These are phyloP conservation scores for Leucaena leucocephala DNA, from an alignment of 306 rosid genomes.

Conservation along the genomic window DNA sequence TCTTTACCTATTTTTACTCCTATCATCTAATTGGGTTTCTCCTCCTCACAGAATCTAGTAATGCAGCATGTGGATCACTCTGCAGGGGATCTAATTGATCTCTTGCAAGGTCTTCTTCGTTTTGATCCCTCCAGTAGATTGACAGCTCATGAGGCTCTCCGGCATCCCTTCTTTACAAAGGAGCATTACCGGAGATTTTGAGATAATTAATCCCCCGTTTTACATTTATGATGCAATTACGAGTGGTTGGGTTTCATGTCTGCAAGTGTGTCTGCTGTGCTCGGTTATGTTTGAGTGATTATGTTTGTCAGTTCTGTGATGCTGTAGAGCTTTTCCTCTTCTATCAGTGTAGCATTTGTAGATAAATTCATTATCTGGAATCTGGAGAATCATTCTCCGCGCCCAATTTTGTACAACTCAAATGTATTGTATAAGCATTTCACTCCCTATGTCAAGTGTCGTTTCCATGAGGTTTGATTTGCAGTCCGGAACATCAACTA, in stretches of 20 bases:
- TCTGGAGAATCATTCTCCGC: slow-evolving; percentile 41
- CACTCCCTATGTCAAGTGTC: slow-evolving; percentile 20
- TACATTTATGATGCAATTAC: background rate
- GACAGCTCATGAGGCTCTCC: slow-evolving; percentile 66
- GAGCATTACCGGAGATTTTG: slow-evolving; percentile 51
- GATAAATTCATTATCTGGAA: slow-evolving; percentile 41
- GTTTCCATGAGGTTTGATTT: background rate
- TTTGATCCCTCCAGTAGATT: slow-evolving; percentile 63
- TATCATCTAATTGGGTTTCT: slow-evolving; percentile 10
- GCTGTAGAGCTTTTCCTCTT: slow-evolving; percentile 7
- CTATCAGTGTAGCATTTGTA: slow-evolving; percentile 30
- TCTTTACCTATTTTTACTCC: background rate
- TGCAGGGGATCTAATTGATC: slow-evolving; percentile 78
- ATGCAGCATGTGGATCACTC: slow-evolving; percentile 93
- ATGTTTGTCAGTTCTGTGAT: slow-evolving; percentile 15
- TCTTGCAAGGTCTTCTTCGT: slow-evolving; percentile 75
- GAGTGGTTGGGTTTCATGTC: slow-evolving; percentile 7
- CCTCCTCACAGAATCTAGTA: slow-evolving; percentile 59
- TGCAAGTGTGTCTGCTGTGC: slow-evolving; percentile 23
- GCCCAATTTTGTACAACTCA: slow-evolving; percentile 42
- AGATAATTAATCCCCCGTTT: background rate
- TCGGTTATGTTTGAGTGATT: slow-evolving; percentile 12
- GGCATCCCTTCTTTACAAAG: slow-evolving; percentile 70
- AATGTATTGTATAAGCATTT: slow-evolving; percentile 29
- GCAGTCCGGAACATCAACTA: background rate